Conservation (phyloP, 2,329 filamentous ascomycete species). For the Botryotinia convoluta region DNA sequence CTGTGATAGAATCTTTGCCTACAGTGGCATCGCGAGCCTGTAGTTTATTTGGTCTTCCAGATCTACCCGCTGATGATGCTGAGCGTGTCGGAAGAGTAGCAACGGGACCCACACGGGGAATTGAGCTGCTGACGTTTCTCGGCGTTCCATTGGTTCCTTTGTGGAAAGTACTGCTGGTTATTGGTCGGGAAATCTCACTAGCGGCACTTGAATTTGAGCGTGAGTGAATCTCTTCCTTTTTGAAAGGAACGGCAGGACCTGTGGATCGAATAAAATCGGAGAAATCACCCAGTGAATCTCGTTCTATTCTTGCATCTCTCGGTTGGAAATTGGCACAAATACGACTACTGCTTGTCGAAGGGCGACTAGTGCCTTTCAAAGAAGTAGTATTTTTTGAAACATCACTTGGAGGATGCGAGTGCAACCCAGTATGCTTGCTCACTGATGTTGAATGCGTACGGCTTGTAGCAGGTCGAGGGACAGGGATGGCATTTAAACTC, state of each 20-base stretch:
- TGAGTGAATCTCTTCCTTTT: conserved; percentile 25
- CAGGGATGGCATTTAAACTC: conserved; percentile 27
- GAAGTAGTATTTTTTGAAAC: background rate
- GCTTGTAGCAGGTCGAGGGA: conserved; percentile 27
- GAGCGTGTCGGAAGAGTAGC: conserved; percentile 31
- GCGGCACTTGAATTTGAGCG: conserved; percentile 29
- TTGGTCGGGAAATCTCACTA: background rate
- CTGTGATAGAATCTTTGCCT: conserved; percentile 66
- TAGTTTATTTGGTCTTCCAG: conserved; percentile 52
- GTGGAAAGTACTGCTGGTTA: conserved; percentile 26
- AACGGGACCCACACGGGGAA: conserved; percentile 22
- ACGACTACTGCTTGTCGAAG: conserved; percentile 28
- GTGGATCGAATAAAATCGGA: conserved; percentile 71
- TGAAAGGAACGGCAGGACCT: conserved; percentile 56
- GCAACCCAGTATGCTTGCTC: conserved; percentile 28
- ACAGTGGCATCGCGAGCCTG: conserved; percentile 70
- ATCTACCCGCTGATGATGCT: conserved; percentile 44
- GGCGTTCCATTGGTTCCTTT: conserved; percentile 36
- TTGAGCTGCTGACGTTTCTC: conserved; percentile 30
- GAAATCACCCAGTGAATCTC: conserved; percentile 76
- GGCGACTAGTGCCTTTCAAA: background rate
- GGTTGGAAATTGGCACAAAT: conserved; percentile 43
- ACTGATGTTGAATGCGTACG: conserved; percentile 35
- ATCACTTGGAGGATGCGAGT: conserved; percentile 28
- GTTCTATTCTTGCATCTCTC: conserved; percentile 69